A percentile compares a stretch with the other conserved stretches of the same genome.
Evolutionary conservation across 306 rosid genomes (phyloP).

Genomic region (Prinsepia uniflora): DNA sequence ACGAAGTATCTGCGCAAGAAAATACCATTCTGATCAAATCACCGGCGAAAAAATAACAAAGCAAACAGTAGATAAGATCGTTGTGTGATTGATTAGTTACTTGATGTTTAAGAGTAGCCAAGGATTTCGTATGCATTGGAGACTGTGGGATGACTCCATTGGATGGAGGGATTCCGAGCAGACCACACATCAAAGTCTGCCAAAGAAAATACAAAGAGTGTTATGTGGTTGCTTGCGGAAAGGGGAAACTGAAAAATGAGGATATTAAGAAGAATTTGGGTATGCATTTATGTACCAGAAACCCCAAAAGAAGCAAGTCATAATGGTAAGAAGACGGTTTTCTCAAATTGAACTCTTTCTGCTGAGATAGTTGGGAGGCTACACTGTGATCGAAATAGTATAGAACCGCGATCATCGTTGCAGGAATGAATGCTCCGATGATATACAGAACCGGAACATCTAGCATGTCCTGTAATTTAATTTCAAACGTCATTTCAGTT

Average conservation of each 20-base stretch:
- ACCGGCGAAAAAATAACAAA: neutral
- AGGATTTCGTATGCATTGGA: slow-evolving; percentile 97
- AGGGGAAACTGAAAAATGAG: neutral
- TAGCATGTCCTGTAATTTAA: slow-evolving; percentile 66
- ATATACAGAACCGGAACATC: slow-evolving; percentile 79
- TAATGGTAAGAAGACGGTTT: slow-evolving; percentile 94
- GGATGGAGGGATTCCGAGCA: slow-evolving; percentile 88
- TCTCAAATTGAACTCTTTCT: slow-evolving; percentile 92
- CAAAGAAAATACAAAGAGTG: slow-evolving; percentile 5
- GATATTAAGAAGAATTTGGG: slow-evolving; percentile 3
- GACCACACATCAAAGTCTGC: slow-evolving; percentile 93
- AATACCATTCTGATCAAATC: slow-evolving; percentile 11
- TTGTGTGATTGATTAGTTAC: slow-evolving; percentile 32
- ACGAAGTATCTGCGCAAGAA: slow-evolving; percentile 67
- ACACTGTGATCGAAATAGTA: slow-evolving; percentile 98
- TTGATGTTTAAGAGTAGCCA: slow-evolving; percentile 98
- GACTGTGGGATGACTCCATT: slow-evolving; percentile 99
- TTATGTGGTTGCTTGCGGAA: neutral
- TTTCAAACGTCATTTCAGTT: slow-evolving; percentile 6
- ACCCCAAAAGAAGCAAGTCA: slow-evolving; percentile 85
- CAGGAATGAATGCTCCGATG: slow-evolving; percentile 94
- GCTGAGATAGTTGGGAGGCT: slow-evolving; percentile 97
- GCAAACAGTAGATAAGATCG: neutral
- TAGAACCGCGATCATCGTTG: slow-evolving; percentile 96
- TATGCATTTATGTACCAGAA: slow-evolving; percentile 50